Percentiles rank a stretch among this genome's conserved stretches.
These are phyloP conservation scores for Lasiosphaeria ovina DNA, from an alignment of 495 filamentous ascomycete genomes.

Conservation along the genomic window DNA sequence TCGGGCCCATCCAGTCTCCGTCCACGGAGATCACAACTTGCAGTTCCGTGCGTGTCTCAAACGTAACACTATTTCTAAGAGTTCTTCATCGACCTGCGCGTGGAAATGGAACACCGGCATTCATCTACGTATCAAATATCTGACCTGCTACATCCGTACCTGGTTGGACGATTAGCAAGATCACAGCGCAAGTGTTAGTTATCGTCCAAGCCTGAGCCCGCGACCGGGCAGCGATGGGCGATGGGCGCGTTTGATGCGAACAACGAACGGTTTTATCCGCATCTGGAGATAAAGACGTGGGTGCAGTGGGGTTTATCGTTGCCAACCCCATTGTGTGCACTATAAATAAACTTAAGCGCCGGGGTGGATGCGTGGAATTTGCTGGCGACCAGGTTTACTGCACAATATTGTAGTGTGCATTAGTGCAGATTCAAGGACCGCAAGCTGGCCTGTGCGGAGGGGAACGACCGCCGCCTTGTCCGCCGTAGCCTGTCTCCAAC, in stretches of 20 bases:
- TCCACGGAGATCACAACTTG: background rate
- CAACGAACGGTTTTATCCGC: background rate
- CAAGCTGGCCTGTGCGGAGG: background rate
- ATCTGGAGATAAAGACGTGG: background rate
- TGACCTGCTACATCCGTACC: too few relatives aligned
- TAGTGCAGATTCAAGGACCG: background rate
- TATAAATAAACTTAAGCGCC: conserved; percentile 10
- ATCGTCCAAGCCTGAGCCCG: too few relatives aligned
- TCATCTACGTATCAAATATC: too few relatives aligned
- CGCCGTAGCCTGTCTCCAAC: too few relatives aligned
- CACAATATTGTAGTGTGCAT: conserved; percentile 1
- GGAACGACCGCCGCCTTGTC: too few relatives aligned
- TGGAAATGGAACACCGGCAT: too few relatives aligned
- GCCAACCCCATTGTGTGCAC: background rate
- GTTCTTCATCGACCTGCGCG: background rate
- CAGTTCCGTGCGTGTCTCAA: too few relatives aligned
- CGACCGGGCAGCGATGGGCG: too few relatives aligned
- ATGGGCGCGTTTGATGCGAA: too few relatives aligned
- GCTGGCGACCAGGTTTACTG: background rate
- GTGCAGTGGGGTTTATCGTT: background rate
- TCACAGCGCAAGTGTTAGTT: too few relatives aligned
- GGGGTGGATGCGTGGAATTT: background rate
- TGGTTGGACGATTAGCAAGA: too few relatives aligned
- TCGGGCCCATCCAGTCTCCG: background rate
- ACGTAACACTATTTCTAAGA: conserved; percentile 12